Conservation (phyloP, 768 basidiomycete genomes). For the Leccinellum albellum region DNA sequence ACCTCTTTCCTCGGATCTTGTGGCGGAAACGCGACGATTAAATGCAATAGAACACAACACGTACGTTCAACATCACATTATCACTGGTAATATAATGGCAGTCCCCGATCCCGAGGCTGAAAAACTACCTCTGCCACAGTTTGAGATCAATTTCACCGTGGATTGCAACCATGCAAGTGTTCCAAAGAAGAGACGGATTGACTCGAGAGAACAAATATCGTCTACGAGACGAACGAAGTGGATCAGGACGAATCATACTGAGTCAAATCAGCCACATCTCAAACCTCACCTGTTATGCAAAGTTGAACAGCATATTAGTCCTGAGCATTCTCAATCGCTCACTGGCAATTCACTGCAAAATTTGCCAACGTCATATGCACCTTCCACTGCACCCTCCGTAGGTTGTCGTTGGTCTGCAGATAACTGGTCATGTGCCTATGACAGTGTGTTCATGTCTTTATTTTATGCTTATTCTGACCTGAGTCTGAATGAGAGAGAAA, state of each 20-base stretch:
- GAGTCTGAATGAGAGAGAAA: neutral
- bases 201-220: too few species aligned
- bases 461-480: conserved; percentile 3
- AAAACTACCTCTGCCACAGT: neutral
- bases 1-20: conserved; percentile 4
- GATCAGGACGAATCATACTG: too few species aligned
- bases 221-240: too few species aligned
- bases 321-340: too few species aligned
- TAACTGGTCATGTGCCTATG: conserved; percentile 10
- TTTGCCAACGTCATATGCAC: too few species aligned
- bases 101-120: conserved; percentile 6
- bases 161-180: too few species aligned
- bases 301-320: too few species aligned
- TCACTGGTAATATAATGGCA: neutral
- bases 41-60: conserved; percentile 10
- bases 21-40: neutral
- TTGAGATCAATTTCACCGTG: too few species aligned
- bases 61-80: neutral
- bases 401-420: conserved; percentile 5
- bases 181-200: neutral
- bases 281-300: too few species aligned
- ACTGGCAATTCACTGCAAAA: too few species aligned
- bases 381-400: too few species aligned
- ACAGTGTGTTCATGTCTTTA: conserved; percentile 5
- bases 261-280: too few species aligned